phyloP scores from a whole-genome alignment of 1,284 basidiomycete species.

The Microbotryum lychnidis-dioicae region DNA sequence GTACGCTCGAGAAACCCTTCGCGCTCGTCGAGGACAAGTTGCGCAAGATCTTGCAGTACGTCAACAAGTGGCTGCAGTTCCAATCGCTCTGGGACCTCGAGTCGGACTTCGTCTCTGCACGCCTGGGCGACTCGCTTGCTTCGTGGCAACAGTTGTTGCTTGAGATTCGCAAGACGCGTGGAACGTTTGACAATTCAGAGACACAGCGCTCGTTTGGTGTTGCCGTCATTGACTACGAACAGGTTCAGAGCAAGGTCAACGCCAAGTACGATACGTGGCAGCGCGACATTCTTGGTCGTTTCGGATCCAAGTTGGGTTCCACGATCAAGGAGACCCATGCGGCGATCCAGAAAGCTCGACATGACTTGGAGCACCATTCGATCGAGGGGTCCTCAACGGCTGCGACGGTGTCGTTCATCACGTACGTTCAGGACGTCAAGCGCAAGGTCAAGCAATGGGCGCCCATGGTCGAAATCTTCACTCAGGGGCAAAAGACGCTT shows the following conservation, averaged over 20 bases:
- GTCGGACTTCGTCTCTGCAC: conserved; percentile 88
- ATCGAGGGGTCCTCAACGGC: conserved; percentile 68
- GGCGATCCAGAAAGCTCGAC: conserved; percentile 79
- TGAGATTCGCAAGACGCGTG: conserved; percentile 91
- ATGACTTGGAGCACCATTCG: conserved; percentile 84
- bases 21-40: conserved; percentile 80
- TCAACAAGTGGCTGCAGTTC: conserved; percentile 96
- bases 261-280: conserved; percentile 99
- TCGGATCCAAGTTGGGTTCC: conserved; percentile 82
- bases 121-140: conserved; percentile 82
- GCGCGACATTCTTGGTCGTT: conserved; percentile 81
- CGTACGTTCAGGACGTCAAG: conserved; percentile 97
- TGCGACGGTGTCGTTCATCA: conserved; percentile 96
- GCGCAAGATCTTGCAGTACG: conserved; percentile 76
- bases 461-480: conserved; percentile 92
- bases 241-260: conserved; percentile 93
- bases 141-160: conserved; percentile 89
- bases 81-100: conserved; percentile 98
- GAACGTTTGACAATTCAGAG: conserved; percentile 94
- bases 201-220: conserved; percentile 86
- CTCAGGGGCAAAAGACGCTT: conserved; percentile 88
- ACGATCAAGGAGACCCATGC: conserved; percentile 96
- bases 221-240: conserved; percentile 92
- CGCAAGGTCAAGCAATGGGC: conserved; percentile 93
- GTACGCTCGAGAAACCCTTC: conserved; percentile 73